These are phyloP conservation scores for Salvia rosmarinus DNA, from an alignment of 257 asterid species.

Conservation along the genomic window DNA sequence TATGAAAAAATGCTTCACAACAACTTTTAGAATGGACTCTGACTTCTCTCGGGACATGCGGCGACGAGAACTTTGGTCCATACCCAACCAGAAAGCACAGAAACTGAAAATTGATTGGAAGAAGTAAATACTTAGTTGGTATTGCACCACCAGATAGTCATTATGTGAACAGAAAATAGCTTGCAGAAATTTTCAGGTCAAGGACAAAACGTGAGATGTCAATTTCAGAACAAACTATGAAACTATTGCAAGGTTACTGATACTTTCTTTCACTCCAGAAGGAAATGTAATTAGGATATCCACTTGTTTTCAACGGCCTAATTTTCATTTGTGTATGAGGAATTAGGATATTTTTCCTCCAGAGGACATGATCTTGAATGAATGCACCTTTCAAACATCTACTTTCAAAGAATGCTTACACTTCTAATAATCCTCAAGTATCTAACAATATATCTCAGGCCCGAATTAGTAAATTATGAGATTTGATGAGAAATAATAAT, in stretches of 20 bases:
- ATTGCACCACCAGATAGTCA: not conserved
- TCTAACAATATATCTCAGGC: not conserved
- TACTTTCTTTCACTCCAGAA: not conserved
- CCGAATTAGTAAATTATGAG: not conserved
- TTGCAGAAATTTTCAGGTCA: conserved; percentile 1
- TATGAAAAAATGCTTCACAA: conserved; percentile 84
- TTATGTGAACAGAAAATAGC: not conserved
- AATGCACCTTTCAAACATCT: not conserved
- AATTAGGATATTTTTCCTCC: not conserved
- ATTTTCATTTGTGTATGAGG: not conserved
- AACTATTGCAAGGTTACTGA: not conserved
- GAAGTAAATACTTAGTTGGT: conserved; percentile 25
- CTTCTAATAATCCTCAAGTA: not conserved
- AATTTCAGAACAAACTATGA: not conserved
- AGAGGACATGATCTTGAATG: not conserved
- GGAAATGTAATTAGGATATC: not conserved
- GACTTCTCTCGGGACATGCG: conserved; percentile 77
- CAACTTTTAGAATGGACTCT: conserved; percentile 73
- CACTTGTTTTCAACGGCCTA: conserved; percentile 5
- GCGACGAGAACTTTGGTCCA: conserved; percentile 67
- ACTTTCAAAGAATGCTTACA: not conserved
- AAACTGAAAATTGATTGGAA: conserved; percentile 61
- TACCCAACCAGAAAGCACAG: conserved; percentile 79
- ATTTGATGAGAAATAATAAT: not conserved
- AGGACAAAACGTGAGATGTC: not conserved